phyloP scores from a whole-genome alignment of 192 early-diverging fungal genomes.

The Rhizophlyctis rosea region DNA sequence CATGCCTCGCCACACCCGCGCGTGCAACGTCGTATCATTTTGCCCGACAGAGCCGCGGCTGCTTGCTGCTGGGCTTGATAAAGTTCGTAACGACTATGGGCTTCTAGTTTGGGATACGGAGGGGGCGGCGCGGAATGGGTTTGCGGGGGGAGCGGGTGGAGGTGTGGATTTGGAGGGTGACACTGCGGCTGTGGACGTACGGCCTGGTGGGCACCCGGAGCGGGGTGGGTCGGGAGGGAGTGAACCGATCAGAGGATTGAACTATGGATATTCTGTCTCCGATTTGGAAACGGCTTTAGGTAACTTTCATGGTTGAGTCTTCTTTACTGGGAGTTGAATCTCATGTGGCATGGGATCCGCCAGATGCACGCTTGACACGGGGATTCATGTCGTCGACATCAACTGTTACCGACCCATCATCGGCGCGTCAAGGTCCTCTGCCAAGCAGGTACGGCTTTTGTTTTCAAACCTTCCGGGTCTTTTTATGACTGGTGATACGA shows the following conservation, averaged over 20 bases:
- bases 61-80: conserved; percentile 70
- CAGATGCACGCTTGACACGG: too few species aligned
- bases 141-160: not conserved
- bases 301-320: conserved; percentile 6
- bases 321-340: too few species aligned
- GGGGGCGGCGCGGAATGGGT: conserved; percentile 32
- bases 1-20: conserved; percentile 47
- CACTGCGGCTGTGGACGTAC: too few species aligned
- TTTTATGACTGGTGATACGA: too few species aligned
- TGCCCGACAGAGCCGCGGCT: conserved; percentile 56
- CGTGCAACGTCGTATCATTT: conserved; percentile 73
- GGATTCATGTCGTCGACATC: conserved; percentile 4
- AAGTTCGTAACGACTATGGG: conserved; percentile 67
- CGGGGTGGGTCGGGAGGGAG: too few species aligned
- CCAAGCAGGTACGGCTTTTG: too few species aligned
- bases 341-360: too few species aligned
- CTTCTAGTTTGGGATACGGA: conserved; percentile 76
- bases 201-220: too few species aligned
- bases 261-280: not conserved
- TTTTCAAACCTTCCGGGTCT: too few species aligned
- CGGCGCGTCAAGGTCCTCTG: too few species aligned
- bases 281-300: conserved; percentile 13
- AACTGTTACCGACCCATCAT: conserved; percentile 29
- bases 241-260: conserved; percentile 4
- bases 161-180: not conserved